Base-by-base conservation (phyloP, 2,329 filamentous ascomycete genomes). In the Penicillium sp. region DNA sequence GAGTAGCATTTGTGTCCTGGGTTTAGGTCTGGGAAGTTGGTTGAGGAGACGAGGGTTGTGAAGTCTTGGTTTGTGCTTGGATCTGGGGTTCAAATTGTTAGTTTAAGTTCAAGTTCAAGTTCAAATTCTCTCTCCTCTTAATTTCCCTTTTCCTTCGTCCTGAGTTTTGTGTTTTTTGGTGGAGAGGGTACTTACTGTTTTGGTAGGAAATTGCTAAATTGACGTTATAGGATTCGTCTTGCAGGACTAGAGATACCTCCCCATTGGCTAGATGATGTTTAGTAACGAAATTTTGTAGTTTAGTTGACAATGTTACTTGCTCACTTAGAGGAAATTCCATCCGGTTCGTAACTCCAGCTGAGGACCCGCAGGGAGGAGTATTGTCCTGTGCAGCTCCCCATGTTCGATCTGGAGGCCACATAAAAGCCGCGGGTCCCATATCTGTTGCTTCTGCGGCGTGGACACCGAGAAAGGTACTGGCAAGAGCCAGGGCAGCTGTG, bases 391-490 rank as follows among this genome's bases (percentile, higher is more conserved):
- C 73, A 24, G 77, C 79, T 43, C 73, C 73, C 82, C 83, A 87
- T 33, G 73, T 70, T 45, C 83, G 75, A 66, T 85, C 82, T 12
- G 74, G 63, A 3, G 83, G 84, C 83, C 83, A 86, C 68, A 85
- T 72, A 63, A 86, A 84, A 8, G 80, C 81, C 17, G 82, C 81
- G 7, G 82, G 82, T 9, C 82, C 83, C 78, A 82, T 82, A 12
- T 67, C 59, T 32, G 61, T 46, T 12, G 58, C 56, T 37, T 61
- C 65, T 6, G 64, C 56, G 8, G 52, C 54, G 18, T 23, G 45
- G 21, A 27, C 51, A 18, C 34, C 17, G n/a, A 29, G 47, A 13
- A 44, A 48, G 3, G 46, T 13, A 10, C 43, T 41, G 44, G 49
- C 41, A n/a, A 58, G 34, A 17, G 49, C 46, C 32, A 62, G 17